A percentile compares a stretch with the other conserved stretches of the same genome.
Evolutionary conservation across 306 rosid genomes (phyloP).

Genomic region (Lablab purpureus): DNA sequence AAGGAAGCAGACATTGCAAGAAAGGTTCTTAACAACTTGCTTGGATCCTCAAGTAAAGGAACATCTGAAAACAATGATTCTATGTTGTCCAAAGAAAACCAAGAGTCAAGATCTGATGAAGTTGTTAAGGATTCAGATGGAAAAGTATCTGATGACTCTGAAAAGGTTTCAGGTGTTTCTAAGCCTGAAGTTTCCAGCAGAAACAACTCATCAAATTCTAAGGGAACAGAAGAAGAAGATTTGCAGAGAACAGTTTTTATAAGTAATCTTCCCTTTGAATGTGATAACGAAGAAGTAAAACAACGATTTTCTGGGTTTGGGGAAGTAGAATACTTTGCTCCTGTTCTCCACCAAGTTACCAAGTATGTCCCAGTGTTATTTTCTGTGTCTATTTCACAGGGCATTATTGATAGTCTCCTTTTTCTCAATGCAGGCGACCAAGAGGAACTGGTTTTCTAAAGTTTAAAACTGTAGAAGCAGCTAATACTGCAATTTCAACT

Average conservation of each 20-base stretch:
- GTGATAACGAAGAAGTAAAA: conserved; percentile 76
- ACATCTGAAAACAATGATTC: conserved; percentile 52
- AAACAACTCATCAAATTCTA: conserved; percentile 47
- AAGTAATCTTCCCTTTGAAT: conserved; percentile 87
- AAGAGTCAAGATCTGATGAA: conserved; percentile 51
- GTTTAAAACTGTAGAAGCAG: conserved; percentile 80
- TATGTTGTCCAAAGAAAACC: conserved; percentile 45
- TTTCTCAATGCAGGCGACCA: conserved; percentile 78
- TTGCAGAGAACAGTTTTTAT: conserved; percentile 83
- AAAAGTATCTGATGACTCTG: conserved; percentile 56
- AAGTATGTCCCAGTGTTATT: conserved; percentile 60
- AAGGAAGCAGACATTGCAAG: conserved; percentile 85
- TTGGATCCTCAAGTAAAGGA: conserved; percentile 62
- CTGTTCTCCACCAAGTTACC: conserved; percentile 89
- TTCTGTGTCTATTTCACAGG: conserved; percentile 24
- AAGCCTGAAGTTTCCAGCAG: conserved; percentile 54
- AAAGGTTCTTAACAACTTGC: conserved; percentile 75
- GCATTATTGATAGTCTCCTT: conserved; percentile 43
- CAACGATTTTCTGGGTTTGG: conserved; percentile 90
- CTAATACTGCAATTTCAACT: conserved; percentile 74
- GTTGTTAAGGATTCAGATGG: conserved; percentile 46
- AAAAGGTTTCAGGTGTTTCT: conserved; percentile 51
- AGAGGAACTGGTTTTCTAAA: conserved; percentile 95
- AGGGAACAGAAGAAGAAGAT: conserved; percentile 64
- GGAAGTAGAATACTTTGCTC: conserved; percentile 78